Evolutionary conservation across 108 stramenopile species (phyloP).

Genomic region (Skeletonema costatum): DNA sequence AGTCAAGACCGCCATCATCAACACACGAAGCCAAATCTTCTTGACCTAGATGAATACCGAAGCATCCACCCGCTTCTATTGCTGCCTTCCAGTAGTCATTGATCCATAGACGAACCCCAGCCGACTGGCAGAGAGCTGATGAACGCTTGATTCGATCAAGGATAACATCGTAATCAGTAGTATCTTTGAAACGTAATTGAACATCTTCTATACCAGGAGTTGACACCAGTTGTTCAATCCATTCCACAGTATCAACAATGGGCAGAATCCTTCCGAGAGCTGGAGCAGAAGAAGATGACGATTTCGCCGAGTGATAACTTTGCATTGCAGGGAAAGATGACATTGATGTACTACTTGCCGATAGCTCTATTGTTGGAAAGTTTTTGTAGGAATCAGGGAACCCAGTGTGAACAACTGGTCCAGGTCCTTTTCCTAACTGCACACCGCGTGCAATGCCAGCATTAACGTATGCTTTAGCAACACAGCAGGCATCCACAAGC

Average conservation of each 20-base stretch:
- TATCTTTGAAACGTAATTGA: constrained; percentile 84
- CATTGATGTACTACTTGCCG: constrained; percentile 22
- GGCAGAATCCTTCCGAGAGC: constrained; percentile 77
- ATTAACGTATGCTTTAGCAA: constrained; percentile 88
- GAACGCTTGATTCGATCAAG: constrained; percentile 52
- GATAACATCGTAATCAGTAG: constrained; percentile 55
- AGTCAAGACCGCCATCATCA: constrained; percentile 57
- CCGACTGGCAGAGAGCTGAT: constrained; percentile 59
- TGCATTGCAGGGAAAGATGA: constrained; percentile 49
- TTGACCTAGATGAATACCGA: constrained; percentile 93
- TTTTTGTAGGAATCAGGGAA: constrained; percentile 66
- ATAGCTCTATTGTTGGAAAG: constrained; percentile 64
- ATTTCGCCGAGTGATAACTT: constrained; percentile 15
- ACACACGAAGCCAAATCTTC: constrained; percentile 85
- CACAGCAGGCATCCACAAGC: constrained; percentile 73
- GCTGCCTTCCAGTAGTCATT: constrained; percentile 92
- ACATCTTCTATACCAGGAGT: constrained; percentile 68
- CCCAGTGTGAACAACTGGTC: constrained; percentile 80
- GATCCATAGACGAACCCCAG: constrained; percentile 85
- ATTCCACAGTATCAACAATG: constrained; percentile 79
- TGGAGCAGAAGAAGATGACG: constrained; percentile 18
- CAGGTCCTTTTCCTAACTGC: constrained; percentile 80
- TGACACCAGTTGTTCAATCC: constrained; percentile 52
- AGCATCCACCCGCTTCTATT: constrained; percentile 66
- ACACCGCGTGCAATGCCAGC: constrained; percentile 74